Evolutionary conservation across 106 monocot genomes (phyloP).

Genomic region (Amphibolis antarctica): DNA sequence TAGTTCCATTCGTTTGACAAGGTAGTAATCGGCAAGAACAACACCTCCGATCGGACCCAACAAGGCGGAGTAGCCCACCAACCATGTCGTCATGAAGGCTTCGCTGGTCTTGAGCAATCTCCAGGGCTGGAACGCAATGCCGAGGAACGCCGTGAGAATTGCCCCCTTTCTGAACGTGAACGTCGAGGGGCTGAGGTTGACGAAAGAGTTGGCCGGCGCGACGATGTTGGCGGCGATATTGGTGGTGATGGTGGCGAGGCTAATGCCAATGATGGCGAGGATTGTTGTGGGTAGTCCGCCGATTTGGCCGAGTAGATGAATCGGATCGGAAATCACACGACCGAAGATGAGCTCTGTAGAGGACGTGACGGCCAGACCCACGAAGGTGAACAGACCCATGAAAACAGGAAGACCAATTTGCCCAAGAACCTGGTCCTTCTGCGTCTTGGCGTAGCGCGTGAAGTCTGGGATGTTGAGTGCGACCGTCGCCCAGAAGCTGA

Average conservation of each 20-base stretch:
- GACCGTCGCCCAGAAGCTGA: slow-evolving; percentile 91
- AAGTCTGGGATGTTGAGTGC: slow-evolving; percentile 96
- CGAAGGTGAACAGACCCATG: slow-evolving; percentile 85
- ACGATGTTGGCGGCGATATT: slow-evolving; percentile 94
- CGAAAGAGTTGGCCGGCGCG: slow-evolving; percentile 79
- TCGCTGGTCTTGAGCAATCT: slow-evolving; percentile 68
- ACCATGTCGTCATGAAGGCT: slow-evolving; percentile 90
- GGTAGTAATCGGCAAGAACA: slow-evolving; percentile 65
- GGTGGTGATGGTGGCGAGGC: slow-evolving; percentile 82
- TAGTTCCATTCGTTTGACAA: slow-evolving; percentile 46
- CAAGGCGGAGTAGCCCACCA: slow-evolving; percentile 78
- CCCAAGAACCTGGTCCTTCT: slow-evolving; percentile 72
- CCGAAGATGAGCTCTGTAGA: slow-evolving; percentile 78
- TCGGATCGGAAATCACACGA: slow-evolving; percentile 65
- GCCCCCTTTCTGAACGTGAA: slow-evolving; percentile 76
- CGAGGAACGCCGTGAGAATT: slow-evolving; percentile 54
- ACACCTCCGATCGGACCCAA: slow-evolving; percentile 76
- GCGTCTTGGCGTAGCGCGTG: slow-evolving; percentile 66
- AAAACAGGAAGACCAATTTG: slow-evolving; percentile 74
- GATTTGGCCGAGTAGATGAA: slow-evolving; percentile 56
- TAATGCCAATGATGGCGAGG: slow-evolving; percentile 69
- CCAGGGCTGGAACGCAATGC: slow-evolving; percentile 76
- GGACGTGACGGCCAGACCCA: slow-evolving; percentile 70
- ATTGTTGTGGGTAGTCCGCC: slow-evolving; percentile 39
- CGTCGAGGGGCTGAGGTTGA: slow-evolving; percentile 34